phyloP scores from a whole-genome alignment of 2,329 filamentous ascomycete genomes.

The Septoria linicola region DNA sequence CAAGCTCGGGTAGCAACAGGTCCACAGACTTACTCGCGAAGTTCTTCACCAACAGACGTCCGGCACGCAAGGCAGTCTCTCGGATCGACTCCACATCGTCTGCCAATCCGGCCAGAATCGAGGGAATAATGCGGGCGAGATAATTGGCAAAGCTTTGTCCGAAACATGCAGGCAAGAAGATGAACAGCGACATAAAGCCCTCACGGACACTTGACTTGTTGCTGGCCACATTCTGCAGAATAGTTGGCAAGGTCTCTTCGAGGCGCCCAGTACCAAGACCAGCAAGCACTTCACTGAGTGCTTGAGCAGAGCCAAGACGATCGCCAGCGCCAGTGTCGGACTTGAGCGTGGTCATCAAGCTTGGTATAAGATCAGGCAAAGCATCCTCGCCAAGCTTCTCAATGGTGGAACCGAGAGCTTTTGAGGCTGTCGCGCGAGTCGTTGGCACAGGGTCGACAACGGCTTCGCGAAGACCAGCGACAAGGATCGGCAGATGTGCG shows the following conservation, averaged over 20 bases:
- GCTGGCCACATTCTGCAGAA: slow-evolving; percentile 92
- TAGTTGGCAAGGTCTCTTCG: slow-evolving; percentile 93
- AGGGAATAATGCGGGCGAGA: slow-evolving; percentile 89
- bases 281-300: slow-evolving; percentile 91
- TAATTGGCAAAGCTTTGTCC: slow-evolving; percentile 98
- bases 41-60: slow-evolving; percentile 94
- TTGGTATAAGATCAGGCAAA: slow-evolving; percentile 92
- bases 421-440: slow-evolving; percentile 91
- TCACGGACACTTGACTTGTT: slow-evolving; percentile 87
- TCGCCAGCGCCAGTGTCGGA: slow-evolving; percentile 96
- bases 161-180: slow-evolving; percentile 97
- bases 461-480: slow-evolving; percentile 83
- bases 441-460: slow-evolving; percentile 95
- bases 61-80: slow-evolving; percentile 91
- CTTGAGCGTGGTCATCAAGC: slow-evolving; percentile 95
- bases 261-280: slow-evolving; percentile 88
- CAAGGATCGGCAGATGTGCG: slow-evolving; percentile 84
- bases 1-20: slow-evolving; percentile 86
- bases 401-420: slow-evolving; percentile 91
- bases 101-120: slow-evolving; percentile 88
- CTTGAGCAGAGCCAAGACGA: slow-evolving; percentile 91
- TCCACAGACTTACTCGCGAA: slow-evolving; percentile 95
- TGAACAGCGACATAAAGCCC: slow-evolving; percentile 99
- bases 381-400: slow-evolving; percentile 98
- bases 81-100: slow-evolving; percentile 96